Base-by-base conservation (phyloP, 1,284 basidiomycete genomes). In the Fistulinella staudtii region DNA sequence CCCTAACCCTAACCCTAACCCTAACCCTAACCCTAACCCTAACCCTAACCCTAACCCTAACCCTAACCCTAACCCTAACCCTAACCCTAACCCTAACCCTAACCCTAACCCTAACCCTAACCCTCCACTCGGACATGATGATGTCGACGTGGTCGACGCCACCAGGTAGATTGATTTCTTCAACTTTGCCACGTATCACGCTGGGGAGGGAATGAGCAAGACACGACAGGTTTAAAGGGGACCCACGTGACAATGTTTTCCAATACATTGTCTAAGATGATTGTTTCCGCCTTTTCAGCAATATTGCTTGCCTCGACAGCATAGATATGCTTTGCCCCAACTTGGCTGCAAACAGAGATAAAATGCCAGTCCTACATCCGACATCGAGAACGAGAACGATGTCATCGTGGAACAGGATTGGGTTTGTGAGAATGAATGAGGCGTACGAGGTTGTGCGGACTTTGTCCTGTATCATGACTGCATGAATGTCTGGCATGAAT, bases 91-190 rank as follows among this genome's bases (percentile, higher is more conserved):
- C n/a, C n/a, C n/a, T n/a, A n/a, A n/a, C n/a, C n/a, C n/a, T n/a
- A n/a, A n/a, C n/a, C n/a, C n/a, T n/a, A n/a, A n/a, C n/a, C n/a
- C n/a, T n/a, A n/a, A n/a, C n/a, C n/a, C n/a, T n/a, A n/a, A n/a
- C 91, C 95, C 98, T 98, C 95, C 95, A 99, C 67, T 99, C 95
- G 23, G 89, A 93, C 39, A 98, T 75, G 61, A 99, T 93, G 41
- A 98, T 77, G 63, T 98, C 94, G 27, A 98, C 93, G 39, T 89
- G 76, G 13, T 79, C 73, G 36, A 85, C 72, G 22, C 68, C 79
- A 20, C 83, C 79, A 3, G 89, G 84, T 1, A 89, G 68, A 8
- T 65, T 66, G 46, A 97, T 83, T 31, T 93, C 81, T 66, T 97
- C 94, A 3, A 97, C 77, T 64, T 94, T 95, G 33, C 91, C 89